Evolutionary conservation across 2,329 filamentous ascomycete genomes (phyloP), one percentile per base, ranked within the genome.

Genomic region (Amauroascus niger): DNA sequence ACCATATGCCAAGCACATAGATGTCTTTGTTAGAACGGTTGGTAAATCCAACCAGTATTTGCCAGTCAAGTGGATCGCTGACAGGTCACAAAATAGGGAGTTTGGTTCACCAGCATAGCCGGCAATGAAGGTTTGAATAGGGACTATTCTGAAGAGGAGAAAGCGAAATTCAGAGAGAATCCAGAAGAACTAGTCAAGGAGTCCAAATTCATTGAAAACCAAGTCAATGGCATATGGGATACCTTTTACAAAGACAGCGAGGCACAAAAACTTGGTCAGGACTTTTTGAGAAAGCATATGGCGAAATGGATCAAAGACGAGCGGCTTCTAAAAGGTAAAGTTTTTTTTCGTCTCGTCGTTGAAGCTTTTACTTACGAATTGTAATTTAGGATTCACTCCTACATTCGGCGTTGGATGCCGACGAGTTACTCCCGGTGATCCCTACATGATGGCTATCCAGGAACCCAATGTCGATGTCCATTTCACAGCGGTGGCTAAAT

Each of bases 281-380:
- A 69, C 41, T 40, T 68, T 4, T 73, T 76, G 54, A 61, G 60
- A 22, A 61, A 64, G 3, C 67, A 74, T 13, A 79, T 78, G 75
- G 67, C 65, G 11, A 73, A 78, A 55, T 71, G 69, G 50, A 76
- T 79, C 61, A 77, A 75, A 56, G 75, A 79, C 55, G 66, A 77
- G 56, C 65, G 75, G 9, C 64, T 78, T 22, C 61, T 77, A 2
- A 62, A 76, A 51, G 74, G 74, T 58, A 14, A 46, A 35, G 20
- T 18, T 16, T n/a, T 13, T 11, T 14, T 14, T 30, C 2, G 16
- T 5, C 1, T n/a, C 18, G 11, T 3, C 16, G 11, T 32, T 43
- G 20, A 44, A 35, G 3, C 5, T n/a, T n/a, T 24, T 13, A 46
- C 47, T 49, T 9, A 30, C 16, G 2, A 13, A 32, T n/a, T n/a